These are phyloP conservation scores for Fusarium guadeloupense DNA, from an alignment of 2,329 filamentous ascomycete species.

Conservation along the genomic window DNA sequence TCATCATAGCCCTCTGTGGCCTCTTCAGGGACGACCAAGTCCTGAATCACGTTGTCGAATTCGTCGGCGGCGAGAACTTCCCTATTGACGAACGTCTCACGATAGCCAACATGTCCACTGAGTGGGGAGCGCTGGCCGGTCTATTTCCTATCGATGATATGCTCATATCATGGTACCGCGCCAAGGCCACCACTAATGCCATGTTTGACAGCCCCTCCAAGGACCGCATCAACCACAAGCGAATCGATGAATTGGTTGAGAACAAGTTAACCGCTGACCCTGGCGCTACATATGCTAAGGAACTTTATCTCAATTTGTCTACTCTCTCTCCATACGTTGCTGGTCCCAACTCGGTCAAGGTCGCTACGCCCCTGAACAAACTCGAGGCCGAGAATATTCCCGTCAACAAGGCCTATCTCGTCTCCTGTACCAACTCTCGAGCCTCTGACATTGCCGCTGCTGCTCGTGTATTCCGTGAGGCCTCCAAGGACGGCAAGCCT, in stretches of 20 bases:
- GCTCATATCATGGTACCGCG: conserved; percentile 77
- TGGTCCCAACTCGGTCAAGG: conserved; percentile 91
- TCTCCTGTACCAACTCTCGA: conserved; percentile 89
- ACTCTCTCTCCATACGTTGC: conserved; percentile 86
- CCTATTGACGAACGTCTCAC: conserved; percentile 78
- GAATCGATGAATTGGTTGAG: conserved; percentile 75
- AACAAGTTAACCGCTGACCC: conserved; percentile 76
- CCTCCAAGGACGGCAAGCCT: conserved; percentile 69
- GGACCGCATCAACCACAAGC: conserved; percentile 74
- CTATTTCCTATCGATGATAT: conserved; percentile 80
- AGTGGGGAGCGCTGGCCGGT: conserved; percentile 76
- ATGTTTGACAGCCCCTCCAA: conserved; percentile 63
- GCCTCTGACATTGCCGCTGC: conserved; percentile 83
- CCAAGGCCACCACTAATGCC: conserved; percentile 77
- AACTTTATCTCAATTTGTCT: conserved; percentile 81
- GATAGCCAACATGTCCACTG: conserved; percentile 82
- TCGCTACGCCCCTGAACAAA: conserved; percentile 79
- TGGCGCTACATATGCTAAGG: conserved; percentile 83
- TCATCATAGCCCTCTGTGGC: conserved; percentile 88
- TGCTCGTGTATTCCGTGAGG: conserved; percentile 82
- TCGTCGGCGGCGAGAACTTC: conserved; percentile 81
- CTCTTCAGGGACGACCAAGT: conserved; percentile 89
- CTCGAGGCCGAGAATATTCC: conserved; percentile 79
- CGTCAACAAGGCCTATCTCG: conserved; percentile 84
- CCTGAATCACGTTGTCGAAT: conserved; percentile 90